A percentile compares a stretch with the other conserved stretches of the same genome.
Evolutionary conservation across 2,329 filamentous ascomycete species (phyloP).

Genomic region (Colletotrichum caudatum): DNA sequence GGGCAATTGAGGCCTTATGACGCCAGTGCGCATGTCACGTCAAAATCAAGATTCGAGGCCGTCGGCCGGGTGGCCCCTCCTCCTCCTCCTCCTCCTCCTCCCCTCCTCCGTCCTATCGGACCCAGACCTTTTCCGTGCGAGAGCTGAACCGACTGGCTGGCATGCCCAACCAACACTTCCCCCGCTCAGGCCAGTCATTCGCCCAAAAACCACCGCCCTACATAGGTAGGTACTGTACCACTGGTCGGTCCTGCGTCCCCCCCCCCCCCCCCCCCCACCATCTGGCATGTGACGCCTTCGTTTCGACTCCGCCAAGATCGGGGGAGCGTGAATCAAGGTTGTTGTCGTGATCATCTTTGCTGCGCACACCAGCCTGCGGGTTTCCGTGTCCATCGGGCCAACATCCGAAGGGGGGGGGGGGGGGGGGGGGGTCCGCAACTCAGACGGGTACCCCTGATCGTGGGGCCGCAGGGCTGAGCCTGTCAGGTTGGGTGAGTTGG

Average conservation of each 20-base stretch:
- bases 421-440: conserved; percentile 13
- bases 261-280: no score
- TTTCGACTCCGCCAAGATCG: neutral
- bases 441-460: conserved; percentile 37
- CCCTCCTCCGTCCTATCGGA: neutral
- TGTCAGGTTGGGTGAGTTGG: conserved; percentile 43
- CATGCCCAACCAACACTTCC: neutral
- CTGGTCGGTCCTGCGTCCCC: neutral
- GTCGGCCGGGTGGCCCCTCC: conserved; percentile 8
- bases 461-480: conserved; percentile 42
- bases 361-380: neutral
- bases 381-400: neutral
- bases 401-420: conserved; percentile 13
- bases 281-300: conserved; percentile 1
- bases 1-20: conserved; percentile 41
- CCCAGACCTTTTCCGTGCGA: neutral
- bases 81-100: no score
- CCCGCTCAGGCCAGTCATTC: neutral
- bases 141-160: neutral
- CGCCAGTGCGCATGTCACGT: conserved; percentile 42
- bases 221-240: neutral
- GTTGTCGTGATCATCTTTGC: conserved; percentile 1
- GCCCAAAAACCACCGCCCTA: conserved; percentile 1
- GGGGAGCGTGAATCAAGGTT: conserved; percentile 11
- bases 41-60: conserved; percentile 40